A percentile compares a stretch with the other conserved stretches of the same genome.
phyloP scores from a whole-genome alignment of 2,329 filamentous ascomycete species.

The Magnaporthiopsis poae region DNA sequence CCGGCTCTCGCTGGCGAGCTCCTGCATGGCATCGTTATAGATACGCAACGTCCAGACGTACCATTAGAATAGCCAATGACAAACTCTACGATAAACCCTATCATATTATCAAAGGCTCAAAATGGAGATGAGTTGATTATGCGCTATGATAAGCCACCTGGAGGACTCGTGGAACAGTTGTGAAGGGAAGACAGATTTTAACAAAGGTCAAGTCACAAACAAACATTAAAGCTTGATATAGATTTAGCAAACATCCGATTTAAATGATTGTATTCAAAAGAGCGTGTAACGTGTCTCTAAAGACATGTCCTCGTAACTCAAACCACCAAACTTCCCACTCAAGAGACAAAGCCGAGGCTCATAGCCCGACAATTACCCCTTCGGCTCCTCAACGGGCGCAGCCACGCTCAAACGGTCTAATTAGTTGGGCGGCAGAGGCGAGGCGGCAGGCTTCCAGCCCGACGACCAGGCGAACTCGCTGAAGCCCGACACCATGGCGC shows the following conservation, averaged over 20 bases:
- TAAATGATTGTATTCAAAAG: background rate
- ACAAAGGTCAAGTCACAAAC: too few relatives aligned
- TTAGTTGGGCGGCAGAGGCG: conserved; percentile 5
- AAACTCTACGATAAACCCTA: background rate
- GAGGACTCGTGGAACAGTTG: too few relatives aligned
- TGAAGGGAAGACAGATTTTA: too few relatives aligned
- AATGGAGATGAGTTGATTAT: background rate
- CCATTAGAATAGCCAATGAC: background rate
- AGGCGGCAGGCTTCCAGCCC: conserved; percentile 5
- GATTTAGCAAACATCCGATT: too few relatives aligned
- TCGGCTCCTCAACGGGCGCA: too few relatives aligned
- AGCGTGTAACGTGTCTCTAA: background rate
- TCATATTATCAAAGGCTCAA: background rate
- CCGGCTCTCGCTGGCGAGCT: background rate
- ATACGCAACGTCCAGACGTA: background rate
- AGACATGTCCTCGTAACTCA: background rate
- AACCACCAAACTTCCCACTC: background rate
- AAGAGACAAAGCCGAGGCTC: background rate
- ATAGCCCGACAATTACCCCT: background rate
- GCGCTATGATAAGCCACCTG: too few relatives aligned
- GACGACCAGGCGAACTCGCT: conserved; percentile 10
- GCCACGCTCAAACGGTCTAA: background rate
- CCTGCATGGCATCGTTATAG: background rate
- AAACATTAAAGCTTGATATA: too few relatives aligned
- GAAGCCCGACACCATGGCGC: conserved; percentile 8